Evolutionary conservation across 2,329 filamentous ascomycete species (phyloP).

Genomic region (Knufia fluminis): DNA sequence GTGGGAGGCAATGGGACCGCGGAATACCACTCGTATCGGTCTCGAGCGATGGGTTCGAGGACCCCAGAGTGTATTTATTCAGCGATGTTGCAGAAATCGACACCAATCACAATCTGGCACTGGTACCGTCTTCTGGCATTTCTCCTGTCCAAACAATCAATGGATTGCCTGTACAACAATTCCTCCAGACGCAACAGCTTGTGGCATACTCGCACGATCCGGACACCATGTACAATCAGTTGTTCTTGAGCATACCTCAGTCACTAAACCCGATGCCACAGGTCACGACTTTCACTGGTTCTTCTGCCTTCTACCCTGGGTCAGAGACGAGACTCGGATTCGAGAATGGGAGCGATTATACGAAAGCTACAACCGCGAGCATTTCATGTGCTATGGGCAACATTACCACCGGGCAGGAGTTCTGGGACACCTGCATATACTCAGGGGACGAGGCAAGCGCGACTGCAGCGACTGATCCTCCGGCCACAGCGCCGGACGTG

Average conservation of each 20-base stretch:
- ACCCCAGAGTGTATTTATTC: slow-evolving; percentile 48
- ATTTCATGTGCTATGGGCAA: slow-evolving; percentile 26
- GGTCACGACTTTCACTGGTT: slow-evolving; percentile 12
- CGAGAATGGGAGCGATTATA: slow-evolving; percentile 23
- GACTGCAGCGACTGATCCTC: slow-evolving; percentile 7
- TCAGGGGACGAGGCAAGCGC: neutral
- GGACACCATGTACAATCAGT: slow-evolving; percentile 25
- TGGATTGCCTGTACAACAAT: slow-evolving; percentile 3
- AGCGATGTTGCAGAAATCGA: slow-evolving; percentile 2
- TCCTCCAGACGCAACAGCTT: neutral
- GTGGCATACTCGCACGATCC: slow-evolving; percentile 17
- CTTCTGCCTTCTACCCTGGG: slow-evolving; percentile 23
- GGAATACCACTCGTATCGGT: slow-evolving; percentile 52
- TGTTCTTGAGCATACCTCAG: slow-evolving; percentile 23
- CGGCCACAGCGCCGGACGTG: slow-evolving; percentile 24
- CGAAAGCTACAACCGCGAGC: slow-evolving; percentile 20
- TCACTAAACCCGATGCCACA: neutral
- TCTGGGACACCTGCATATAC: neutral
- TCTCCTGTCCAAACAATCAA: slow-evolving; percentile 11
- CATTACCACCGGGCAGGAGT: slow-evolving; percentile 14
- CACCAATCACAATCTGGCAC: neutral
- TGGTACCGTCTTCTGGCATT: neutral
- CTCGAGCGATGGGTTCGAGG: slow-evolving; percentile 48
- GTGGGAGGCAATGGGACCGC: slow-evolving; percentile 49
- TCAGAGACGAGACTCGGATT: slow-evolving; percentile 22